Evolutionary conservation across 345 rosid genomes (phyloP).

Genomic region (Cardamine occulta): DNA sequence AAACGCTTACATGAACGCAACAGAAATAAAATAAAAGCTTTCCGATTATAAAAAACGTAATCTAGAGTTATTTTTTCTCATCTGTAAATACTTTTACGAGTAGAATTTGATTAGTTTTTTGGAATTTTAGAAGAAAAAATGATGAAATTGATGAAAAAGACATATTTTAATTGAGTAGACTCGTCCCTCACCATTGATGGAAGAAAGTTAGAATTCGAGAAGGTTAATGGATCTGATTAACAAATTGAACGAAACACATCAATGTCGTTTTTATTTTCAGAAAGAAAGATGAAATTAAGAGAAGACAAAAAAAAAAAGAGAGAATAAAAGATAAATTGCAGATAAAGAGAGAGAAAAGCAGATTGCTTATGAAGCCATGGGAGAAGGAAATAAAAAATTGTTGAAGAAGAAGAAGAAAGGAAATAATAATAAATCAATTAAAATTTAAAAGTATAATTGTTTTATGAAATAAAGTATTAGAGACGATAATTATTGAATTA

Average conservation of each 20-base stretch:
- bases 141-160: neutral
- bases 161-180: constrained; percentile 6
- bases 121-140: neutral
- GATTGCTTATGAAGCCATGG: constrained; percentile 55
- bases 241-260: constrained; percentile 34
- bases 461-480: constrained; percentile 32
- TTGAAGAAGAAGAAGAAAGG: constrained; percentile 51
- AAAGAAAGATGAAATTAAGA: constrained; percentile 30
- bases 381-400: constrained; percentile 41
- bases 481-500: constrained; percentile 7
- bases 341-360: constrained; percentile 41
- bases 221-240: constrained; percentile 44
- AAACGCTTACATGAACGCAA: constrained; percentile 4
- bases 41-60: constrained; percentile 3
- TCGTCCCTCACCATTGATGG: constrained; percentile 50
- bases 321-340: constrained; percentile 13
- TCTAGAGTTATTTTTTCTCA: neutral
- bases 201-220: constrained; percentile 1
- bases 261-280: constrained; percentile 42
- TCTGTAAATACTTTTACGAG: neutral
- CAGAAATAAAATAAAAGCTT: neutral
- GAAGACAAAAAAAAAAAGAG: constrained; percentile 31
- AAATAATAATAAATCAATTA: constrained; percentile 42
- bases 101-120: constrained; percentile 3
- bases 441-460: neutral